Percentiles rank a stretch among this genome's conserved stretches.
Evolutionary conservation across 768 basidiomycete species (phyloP).

Genomic region (Leucosporidium creatinivorum): DNA sequence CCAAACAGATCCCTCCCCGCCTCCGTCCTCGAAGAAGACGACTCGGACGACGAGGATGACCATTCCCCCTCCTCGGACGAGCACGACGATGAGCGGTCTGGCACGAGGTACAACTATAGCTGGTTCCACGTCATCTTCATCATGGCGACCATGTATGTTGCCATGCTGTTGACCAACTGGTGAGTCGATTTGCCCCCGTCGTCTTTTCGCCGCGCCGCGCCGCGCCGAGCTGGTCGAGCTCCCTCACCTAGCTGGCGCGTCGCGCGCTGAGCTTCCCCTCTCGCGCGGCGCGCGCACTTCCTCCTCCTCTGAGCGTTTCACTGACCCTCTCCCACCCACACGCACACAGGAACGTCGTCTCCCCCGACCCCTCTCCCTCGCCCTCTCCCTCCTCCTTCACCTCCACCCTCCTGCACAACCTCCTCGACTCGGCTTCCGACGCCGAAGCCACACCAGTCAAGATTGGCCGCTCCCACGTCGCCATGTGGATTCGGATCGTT

Average conservation of each 20-base stretch:
- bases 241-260: too few species aligned
- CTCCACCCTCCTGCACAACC: constrained; percentile 26
- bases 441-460: constrained; percentile 50
- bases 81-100: constrained; percentile 86
- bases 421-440: constrained; percentile 6
- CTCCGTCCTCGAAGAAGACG: constrained; percentile 68
- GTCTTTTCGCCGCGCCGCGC: too few species aligned
- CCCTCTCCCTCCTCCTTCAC: not conserved
- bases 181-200: constrained; percentile 50
- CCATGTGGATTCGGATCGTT: constrained; percentile 99
- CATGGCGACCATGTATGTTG: constrained; percentile 94
- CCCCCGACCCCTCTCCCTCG: constrained; percentile 2
- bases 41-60: constrained; percentile 55
- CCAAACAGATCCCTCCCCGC: constrained; percentile 72
- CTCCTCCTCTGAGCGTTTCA: not conserved
- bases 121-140: constrained; percentile 99
- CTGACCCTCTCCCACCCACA: not conserved
- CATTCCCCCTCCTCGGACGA: constrained; percentile 44
- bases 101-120: constrained; percentile 92
- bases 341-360: constrained; percentile 42
- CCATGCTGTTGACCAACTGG: constrained; percentile 96
- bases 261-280: too few species aligned
- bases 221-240: too few species aligned
- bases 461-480: constrained; percentile 88
- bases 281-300: not conserved